Conservation (phyloP, 2,329 filamentous ascomycete species). For the Fusarium protoensiforme region DNA sequence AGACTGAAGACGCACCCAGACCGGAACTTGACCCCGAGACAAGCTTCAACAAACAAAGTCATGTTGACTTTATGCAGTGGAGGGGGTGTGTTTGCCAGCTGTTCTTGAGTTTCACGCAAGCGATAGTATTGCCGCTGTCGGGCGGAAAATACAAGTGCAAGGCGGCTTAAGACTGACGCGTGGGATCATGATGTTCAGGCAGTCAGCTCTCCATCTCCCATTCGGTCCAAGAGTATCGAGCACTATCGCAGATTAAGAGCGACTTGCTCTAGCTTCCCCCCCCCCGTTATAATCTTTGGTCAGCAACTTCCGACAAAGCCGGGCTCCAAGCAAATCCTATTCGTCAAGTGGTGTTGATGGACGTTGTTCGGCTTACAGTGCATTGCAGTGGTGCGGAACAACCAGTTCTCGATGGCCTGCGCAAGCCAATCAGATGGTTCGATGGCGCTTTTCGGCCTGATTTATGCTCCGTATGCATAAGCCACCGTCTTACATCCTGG, state of each 20-base stretch:
- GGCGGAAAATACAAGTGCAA: background rate
- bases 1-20: background rate
- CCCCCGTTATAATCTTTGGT: background rate
- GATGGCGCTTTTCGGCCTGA: background rate
- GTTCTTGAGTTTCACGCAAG: background rate
- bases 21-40: background rate
- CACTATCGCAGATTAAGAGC: background rate
- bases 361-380: background rate
- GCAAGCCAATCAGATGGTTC: background rate
- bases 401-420: background rate
- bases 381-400: background rate
- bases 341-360: background rate
- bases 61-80: background rate
- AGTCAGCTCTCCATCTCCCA: background rate
- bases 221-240: background rate
- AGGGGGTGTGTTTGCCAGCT: background rate
- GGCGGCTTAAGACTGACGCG: background rate
- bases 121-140: background rate
- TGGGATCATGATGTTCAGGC: background rate
- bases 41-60: background rate
- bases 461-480: background rate
- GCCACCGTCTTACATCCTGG: background rate
- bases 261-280: background rate
- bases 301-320: background rate
- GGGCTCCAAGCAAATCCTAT: background rate